Base-by-base conservation (phyloP, 2,329 filamentous ascomycete species). In the Dothistroma septosporum region DNA sequence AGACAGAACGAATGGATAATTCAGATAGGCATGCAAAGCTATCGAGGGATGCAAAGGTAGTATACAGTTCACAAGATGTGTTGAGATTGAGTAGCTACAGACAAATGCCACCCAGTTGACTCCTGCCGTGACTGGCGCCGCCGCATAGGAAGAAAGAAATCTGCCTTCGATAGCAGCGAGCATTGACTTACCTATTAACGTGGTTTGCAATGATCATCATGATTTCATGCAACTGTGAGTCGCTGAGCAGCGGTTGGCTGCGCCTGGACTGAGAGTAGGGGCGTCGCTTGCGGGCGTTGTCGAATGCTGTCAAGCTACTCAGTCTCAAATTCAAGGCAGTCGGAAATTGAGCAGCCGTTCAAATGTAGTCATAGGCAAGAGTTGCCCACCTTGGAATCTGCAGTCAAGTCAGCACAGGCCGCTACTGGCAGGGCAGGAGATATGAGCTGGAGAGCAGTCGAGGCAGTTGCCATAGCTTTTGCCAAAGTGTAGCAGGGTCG, bases 81-180 rank as follows among this genome's bases (percentile, higher is more conserved):
- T 6, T 44, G 41, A 44, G 14, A 44, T 44, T 44, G 6, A 44
- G 16, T 16, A n/a, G n/a, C 41, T 44, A 44, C 41, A n/a, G 16
- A 44, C 14, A 44, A n/a, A 44, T n/a, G 3, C 41, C 21, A 1
- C 12, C 14, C 21, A 12, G 6, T 31, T 9, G 22, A 7, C 22
- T 31, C 47, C 47, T 50, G 21, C 47, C 11, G 10, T 7, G 6
- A n/a, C 21, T 21, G 21, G 10, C 28, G 12, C 47, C 21, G 21
- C 11, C 47, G 44, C n/a, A 50, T 9, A n/a, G 12, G 14, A 8
- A 50, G 24, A 53, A 53, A 12, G 31, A 31, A 53, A 53, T 24
- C 50, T 35, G 50, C 50, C n/a, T 53, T 53, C 50, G 50, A 35
- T 53, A n/a, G 31, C 50, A 53, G 50, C 50, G 31, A 53, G 50